A percentile compares a stretch with the other conserved stretches of the same genome.
Evolutionary conservation across 2,329 filamentous ascomycete genomes (phyloP).

Genomic region (Penicillium sp.): DNA sequence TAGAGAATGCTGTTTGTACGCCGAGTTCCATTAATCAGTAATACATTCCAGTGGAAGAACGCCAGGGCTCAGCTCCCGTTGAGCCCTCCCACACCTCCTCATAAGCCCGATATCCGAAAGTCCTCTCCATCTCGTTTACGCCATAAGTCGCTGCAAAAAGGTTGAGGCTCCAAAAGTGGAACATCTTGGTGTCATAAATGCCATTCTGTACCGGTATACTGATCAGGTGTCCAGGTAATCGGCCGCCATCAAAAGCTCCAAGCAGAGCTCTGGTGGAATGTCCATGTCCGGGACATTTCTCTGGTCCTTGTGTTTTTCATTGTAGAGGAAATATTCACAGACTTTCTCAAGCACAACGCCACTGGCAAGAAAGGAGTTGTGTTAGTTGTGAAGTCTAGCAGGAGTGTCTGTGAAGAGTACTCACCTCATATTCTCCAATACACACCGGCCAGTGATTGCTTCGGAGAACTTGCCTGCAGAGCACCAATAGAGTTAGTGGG

Average conservation of each 20-base stretch:
- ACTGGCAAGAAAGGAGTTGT: slow-evolving; percentile 34
- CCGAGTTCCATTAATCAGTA: background rate
- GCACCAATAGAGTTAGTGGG: slow-evolving; percentile 4
- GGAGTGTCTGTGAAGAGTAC: slow-evolving; percentile 15
- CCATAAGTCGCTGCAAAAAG: too few relatives aligned
- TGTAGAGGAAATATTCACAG: slow-evolving; percentile 68
- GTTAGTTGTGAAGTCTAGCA: slow-evolving; percentile 4
- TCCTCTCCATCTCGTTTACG: background rate
- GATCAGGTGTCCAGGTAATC: slow-evolving; percentile 58
- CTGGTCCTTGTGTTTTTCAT: slow-evolving; percentile 60
- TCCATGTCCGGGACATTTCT: slow-evolving; percentile 65
- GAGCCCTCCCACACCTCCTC: slow-evolving; percentile 17
- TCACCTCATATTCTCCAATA: slow-evolving; percentile 60
- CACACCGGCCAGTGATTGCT: slow-evolving; percentile 56
- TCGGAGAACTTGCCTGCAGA: slow-evolving; percentile 59
- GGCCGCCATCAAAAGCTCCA: slow-evolving; percentile 65
- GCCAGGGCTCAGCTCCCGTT: too few relatives aligned
- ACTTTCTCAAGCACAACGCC: slow-evolving; percentile 65
- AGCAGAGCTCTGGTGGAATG: slow-evolving; percentile 61
- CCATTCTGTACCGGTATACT: background rate
- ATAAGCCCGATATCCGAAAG: too few relatives aligned
- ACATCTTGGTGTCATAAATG: background rate
- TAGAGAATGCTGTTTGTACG: background rate
- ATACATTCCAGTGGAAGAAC: too few relatives aligned
- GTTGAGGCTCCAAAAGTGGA: too few relatives aligned